Conservation (phyloP, 2,329 filamentous ascomycete species). For the Alternaria sp. region DNA sequence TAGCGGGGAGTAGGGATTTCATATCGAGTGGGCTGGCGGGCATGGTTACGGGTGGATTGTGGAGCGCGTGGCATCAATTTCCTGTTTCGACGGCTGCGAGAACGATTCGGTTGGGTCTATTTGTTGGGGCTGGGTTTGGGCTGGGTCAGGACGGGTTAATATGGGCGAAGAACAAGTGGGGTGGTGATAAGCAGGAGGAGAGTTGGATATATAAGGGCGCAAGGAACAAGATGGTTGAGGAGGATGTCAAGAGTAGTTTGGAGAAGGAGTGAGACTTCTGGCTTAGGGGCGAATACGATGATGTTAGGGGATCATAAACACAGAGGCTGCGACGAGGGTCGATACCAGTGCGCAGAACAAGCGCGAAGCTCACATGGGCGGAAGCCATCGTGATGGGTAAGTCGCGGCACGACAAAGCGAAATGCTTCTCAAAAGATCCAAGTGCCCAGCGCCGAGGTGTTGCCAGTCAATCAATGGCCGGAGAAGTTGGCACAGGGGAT, state of each 20-base stretch:
- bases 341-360: background rate
- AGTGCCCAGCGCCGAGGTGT: background rate
- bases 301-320: no score
- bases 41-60: conserved; percentile 81
- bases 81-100: conserved; percentile 66
- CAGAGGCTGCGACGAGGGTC: no score
- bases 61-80: conserved; percentile 85
- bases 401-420: no score
- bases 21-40: conserved; percentile 82
- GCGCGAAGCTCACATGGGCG: background rate
- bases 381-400: background rate
- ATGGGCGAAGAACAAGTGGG: conserved; percentile 70
- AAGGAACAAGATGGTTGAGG: conserved; percentile 41
- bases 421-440: background rate
- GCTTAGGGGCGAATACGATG: no score
- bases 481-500: no score
- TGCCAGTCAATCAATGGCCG: no score
- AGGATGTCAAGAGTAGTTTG: conserved; percentile 9
- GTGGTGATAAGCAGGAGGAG: conserved; percentile 55
- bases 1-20: conserved; percentile 65
- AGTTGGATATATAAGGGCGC: conserved; percentile 52
- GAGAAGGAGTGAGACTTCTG: conserved; percentile 3
- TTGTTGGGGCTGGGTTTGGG: conserved; percentile 81
- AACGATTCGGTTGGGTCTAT: conserved; percentile 79
- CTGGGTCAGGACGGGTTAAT: conserved; percentile 78